Conservation (phyloP, 2,329 filamentous ascomycete species). For the Cladosporium austrohemisphaericum region DNA sequence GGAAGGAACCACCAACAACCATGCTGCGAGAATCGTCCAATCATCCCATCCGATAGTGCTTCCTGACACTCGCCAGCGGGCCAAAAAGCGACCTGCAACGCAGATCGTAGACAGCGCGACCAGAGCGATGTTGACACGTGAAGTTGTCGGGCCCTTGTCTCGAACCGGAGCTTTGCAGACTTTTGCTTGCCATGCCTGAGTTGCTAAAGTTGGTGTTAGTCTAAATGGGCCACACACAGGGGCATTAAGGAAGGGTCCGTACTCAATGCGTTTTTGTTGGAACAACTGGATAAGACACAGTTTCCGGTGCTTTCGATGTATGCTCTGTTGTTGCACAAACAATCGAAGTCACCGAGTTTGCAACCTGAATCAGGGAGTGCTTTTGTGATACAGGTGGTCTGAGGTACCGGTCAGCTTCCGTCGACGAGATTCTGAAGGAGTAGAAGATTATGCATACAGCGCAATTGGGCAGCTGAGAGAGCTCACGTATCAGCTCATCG, state of each 20-base stretch:
- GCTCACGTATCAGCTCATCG: not conserved
- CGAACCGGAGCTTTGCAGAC: not conserved
- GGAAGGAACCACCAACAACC: constrained; percentile 3
- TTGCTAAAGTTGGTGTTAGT: not conserved
- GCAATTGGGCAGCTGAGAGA: not conserved
- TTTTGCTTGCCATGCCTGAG: constrained; percentile 7
- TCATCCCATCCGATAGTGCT: constrained; percentile 16
- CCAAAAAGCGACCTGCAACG: not conserved
- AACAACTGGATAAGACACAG: not conserved
- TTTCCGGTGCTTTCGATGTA: not conserved
- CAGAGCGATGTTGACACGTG: constrained; percentile 2
- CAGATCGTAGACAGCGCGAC: not conserved
- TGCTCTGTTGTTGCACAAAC: not conserved
- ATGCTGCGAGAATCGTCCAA: constrained; percentile 6
- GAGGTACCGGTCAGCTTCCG: not conserved
- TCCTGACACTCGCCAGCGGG: not conserved
- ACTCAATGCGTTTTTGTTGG: not conserved
- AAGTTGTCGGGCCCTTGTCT: not conserved
- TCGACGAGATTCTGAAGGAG: no score
- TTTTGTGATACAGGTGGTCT: not conserved
- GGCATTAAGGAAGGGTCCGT: not conserved
- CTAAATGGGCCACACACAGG: no score
- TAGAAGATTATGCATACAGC: not conserved
- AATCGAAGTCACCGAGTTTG: not conserved
- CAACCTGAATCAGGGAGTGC: not conserved